Evolutionary conservation across 129 eudicot species (phyloP), one percentile per base, ranked within the genome.

Genomic region (Arctium lappa): DNA sequence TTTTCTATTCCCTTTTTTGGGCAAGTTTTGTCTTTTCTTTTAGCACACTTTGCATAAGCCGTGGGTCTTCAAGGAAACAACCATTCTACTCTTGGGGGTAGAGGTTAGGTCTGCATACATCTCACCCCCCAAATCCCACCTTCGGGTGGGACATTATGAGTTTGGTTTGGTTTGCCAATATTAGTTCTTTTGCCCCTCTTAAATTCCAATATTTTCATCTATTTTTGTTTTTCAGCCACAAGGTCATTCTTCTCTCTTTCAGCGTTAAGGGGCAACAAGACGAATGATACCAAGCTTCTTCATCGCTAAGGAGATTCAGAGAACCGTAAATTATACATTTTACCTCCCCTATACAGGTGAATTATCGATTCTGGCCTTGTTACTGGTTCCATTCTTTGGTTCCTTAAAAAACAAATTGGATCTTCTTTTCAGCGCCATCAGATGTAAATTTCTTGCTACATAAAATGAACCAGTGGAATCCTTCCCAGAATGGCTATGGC

Each of bases 161-260:
- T 22, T 22, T 22, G 62, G 62, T 50, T 53, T 53, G 63, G 63
- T 53, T 53, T 15, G 15, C 6, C 63, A 72, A 75, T 87, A 16
- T n/a, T 63, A 22, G 62, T 80, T 9, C 74, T 70, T 50, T 63
- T 80, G 18, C 83, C 62, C 78, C 72, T 62, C 33, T 68, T 83
- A 85, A 81, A 80, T 71, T 85, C 85, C 84, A 87, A 89, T 87
- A 79, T 53, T 66, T 62, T 81, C 62, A 75, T 62, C 73, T 76
- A 42, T 80, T 80, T 79, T 79, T 88, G 78, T 88, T 82, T 94
- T 92, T 86, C 98, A 95, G 99, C 94, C 75, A 71, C 98, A 80
- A 90, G 99, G 90, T 93, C 99, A 80, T 91, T 95, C 95, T 95
- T 95, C 92, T 95, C 99, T 86, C 98, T 95, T 86, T 95, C 99